Conservation (phyloP, 2,329 filamentous ascomycete genomes). For the Chaetoscypha palmicola region DNA sequence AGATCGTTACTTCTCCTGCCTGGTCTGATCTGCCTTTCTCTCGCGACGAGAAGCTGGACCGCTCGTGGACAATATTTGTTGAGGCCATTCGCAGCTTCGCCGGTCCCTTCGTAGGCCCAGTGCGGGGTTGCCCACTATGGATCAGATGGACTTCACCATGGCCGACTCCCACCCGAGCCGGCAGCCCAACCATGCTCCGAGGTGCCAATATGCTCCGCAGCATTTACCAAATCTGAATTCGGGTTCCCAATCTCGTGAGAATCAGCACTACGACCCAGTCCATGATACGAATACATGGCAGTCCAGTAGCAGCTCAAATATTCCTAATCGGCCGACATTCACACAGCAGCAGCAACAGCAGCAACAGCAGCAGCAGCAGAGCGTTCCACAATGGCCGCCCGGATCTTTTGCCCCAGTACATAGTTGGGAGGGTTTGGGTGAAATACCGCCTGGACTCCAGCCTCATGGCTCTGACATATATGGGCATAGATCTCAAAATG, state of each 20-base stretch:
- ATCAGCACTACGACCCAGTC: constrained; percentile 25
- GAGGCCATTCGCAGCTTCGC: constrained; percentile 2
- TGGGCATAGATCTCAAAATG: constrained; percentile 3
- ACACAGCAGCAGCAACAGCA: background rate
- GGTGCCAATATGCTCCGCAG: constrained; percentile 18
- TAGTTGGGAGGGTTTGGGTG: constrained; percentile 14
- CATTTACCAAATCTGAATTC: constrained; percentile 9
- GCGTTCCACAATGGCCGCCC: constrained; percentile 11
- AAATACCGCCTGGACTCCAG: constrained; percentile 5
- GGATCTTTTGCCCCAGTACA: constrained; percentile 6
- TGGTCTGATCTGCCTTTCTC: too few relatives aligned
- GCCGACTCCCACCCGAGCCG: constrained; percentile 11
- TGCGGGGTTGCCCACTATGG: constrained; percentile 18
- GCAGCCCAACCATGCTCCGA: constrained; percentile 9
- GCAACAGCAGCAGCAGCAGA: constrained; percentile 4
- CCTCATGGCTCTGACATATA: constrained; percentile 5
- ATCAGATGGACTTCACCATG: constrained; percentile 25
- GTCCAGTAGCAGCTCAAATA: constrained; percentile 9
- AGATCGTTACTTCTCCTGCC: background rate
- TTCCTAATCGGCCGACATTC: constrained; percentile 9
- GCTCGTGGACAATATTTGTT: background rate
- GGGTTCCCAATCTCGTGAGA: constrained; percentile 14
- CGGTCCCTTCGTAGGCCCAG: constrained; percentile 2
- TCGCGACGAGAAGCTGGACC: background rate
- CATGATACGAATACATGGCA: constrained; percentile 17